Percentiles rank a stretch among this genome's conserved stretches.
These are phyloP conservation scores for Fusarium sp. DNA, from an alignment of 2,329 filamentous ascomycete species.

Conservation along the genomic window DNA sequence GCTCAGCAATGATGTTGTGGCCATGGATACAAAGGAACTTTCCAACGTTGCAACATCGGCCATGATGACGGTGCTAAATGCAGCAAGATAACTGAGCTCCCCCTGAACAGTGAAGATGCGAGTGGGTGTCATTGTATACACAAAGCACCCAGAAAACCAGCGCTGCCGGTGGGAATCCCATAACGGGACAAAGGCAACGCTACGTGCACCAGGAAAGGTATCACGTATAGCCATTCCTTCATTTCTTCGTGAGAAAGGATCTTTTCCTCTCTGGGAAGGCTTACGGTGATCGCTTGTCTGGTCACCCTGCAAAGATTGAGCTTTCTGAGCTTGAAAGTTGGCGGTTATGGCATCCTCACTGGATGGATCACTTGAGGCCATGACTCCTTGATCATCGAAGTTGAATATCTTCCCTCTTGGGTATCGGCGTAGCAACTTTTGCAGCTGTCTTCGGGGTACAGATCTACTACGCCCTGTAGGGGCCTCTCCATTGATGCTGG, in stretches of 20 bases:
- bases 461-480: background rate
- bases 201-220: conserved; percentile 57
- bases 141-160: conserved; percentile 62
- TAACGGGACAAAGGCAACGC: conserved; percentile 59
- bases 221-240: conserved; percentile 45
- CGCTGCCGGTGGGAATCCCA: conserved; percentile 59
- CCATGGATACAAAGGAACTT: conserved; percentile 53
- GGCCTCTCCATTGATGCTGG: conserved; percentile 49
- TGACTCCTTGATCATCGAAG: conserved; percentile 53
- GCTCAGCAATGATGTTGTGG: conserved; percentile 68
- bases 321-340: conserved; percentile 1
- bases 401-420: conserved; percentile 60
- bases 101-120: conserved; percentile 58
- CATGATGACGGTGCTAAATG: conserved; percentile 66
- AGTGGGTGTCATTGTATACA: conserved; percentile 58
- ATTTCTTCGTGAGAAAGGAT: conserved; percentile 25
- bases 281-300: background rate
- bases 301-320: background rate
- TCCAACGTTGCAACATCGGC: conserved; percentile 62
- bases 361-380: conserved; percentile 48
- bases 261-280: background rate
- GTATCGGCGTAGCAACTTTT: conserved; percentile 50
- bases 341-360: conserved; percentile 39
- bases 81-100: conserved; percentile 62
- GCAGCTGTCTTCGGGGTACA: conserved; percentile 16